Evolutionary conservation across 2,329 filamentous ascomycete species (phyloP).

Genomic region (Penicillium italicum): DNA sequence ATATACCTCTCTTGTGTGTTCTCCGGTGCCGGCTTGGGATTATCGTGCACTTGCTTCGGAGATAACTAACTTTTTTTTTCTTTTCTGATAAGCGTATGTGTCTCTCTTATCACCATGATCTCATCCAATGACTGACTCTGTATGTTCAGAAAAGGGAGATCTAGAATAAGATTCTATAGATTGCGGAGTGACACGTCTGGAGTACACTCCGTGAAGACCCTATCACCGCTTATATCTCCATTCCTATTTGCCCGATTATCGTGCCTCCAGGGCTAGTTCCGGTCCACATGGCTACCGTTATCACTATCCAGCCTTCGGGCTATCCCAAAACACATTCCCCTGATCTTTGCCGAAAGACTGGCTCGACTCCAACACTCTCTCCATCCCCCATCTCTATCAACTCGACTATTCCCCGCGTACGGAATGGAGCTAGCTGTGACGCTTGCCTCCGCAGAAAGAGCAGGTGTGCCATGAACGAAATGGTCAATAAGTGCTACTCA

Average conservation of each 20-base stretch:
- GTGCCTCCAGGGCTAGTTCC: background rate
- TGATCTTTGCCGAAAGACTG: constrained; percentile 25
- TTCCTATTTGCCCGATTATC: background rate
- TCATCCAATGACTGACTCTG: constrained; percentile 13
- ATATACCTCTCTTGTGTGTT: background rate
- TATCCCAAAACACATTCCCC: constrained; percentile 23
- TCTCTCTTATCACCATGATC: constrained; percentile 18
- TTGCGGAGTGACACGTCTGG: background rate
- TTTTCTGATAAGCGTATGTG: constrained; percentile 8
- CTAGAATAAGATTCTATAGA: background rate
- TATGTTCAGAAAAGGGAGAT: background rate
- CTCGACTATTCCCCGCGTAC: constrained; percentile 29
- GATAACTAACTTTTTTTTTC: constrained; percentile 9
- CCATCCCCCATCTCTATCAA: constrained; percentile 23
- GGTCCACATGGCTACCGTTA: constrained; percentile 37
- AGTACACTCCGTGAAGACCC: background rate
- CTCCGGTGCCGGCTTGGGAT: constrained; percentile 4
- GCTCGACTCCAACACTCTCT: constrained; percentile 25
- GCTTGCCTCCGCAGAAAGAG: constrained; percentile 43
- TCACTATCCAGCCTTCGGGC: constrained; percentile 39
- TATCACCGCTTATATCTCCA: background rate
- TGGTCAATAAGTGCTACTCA: constrained; percentile 44
- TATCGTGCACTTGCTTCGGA: constrained; percentile 5
- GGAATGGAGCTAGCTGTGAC: constrained; percentile 42
- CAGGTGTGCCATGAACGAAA: constrained; percentile 44